Base-by-base conservation (phyloP, 768 basidiomycete genomes). In the Phaffia tasmanica region DNA sequence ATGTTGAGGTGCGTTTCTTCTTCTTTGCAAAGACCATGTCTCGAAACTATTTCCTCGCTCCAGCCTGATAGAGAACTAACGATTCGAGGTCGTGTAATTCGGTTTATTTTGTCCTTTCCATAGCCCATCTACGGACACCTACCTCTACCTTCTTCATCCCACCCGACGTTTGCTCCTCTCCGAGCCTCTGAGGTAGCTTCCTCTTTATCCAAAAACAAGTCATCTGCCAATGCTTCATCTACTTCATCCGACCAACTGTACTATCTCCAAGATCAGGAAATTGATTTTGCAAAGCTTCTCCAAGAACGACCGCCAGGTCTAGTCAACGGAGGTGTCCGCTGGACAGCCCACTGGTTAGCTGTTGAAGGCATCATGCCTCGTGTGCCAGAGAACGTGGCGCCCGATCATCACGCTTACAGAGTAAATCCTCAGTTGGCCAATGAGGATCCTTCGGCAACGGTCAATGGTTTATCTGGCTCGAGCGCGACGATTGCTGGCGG, bases 361-460 rank as follows among this genome's bases (percentile, higher is more conserved):
- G 91, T 99, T 49, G 95, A 99, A 72, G 95, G 95, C 29, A 88
- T 99, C 16, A 95, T 98, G 73, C 93, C 94, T 0, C 82, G 90
- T n/a, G 88, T 94, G 59, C 89, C 89, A 16, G 90, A 95, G 74
- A 98, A 98, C 75, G 67, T 68, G 3, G 67, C 62, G 2, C 59
- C 54, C 8, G 54, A 56, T 27, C 29, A 50, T 23, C 57, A 67
- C n/a, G 35, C 35, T 11, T 42, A 42, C 35, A 42, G 35, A 42
- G 35, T 42, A 11, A 42, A 42, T 11, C 35, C 35, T 42, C 35
- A 42, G 35, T 21, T 30, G 16, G 60, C 54, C 2, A 30, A 30
- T 21, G 48, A 49, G 21, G 25, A 55, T n/a, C 47, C 47, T 19
- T n/a, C 6, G 27, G 23, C 55, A 47, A 47, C 35, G 23, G 35